A percentile compares a stretch with the other conserved stretches of the same genome.
Conservation (phyloP, 441 rosid genomes). For the Eugenia klotzschiana region DNA sequence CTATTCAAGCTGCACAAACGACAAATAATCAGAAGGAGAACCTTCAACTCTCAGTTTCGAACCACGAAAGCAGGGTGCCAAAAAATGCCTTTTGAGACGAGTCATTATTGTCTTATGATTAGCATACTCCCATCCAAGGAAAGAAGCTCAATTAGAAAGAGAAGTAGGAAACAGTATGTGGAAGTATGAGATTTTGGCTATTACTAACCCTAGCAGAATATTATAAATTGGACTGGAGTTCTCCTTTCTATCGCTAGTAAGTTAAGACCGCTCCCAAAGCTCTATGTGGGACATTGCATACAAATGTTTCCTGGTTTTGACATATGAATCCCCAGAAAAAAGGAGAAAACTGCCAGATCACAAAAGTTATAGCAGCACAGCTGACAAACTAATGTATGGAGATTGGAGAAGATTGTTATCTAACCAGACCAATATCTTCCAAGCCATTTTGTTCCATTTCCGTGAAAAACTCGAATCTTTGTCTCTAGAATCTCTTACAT, state of each 20-base stretch:
- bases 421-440: background rate
- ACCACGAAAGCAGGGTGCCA: background rate
- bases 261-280: background rate
- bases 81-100: background rate
- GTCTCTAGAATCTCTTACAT: background rate
- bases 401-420: background rate
- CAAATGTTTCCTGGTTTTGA: background rate
- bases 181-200: background rate
- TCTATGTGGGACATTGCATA: background rate
- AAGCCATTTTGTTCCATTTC: background rate
- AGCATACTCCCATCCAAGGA: background rate
- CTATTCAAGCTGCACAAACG: background rate
- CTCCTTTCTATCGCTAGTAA: background rate
- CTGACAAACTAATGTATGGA: background rate
- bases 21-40: background rate
- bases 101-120: background rate
- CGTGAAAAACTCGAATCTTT: background rate
- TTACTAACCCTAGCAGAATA: background rate
- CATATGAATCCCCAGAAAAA: background rate
- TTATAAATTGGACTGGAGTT: background rate
- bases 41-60: background rate
- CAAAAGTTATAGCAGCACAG: background rate
- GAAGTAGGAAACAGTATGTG: background rate
- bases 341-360: background rate
- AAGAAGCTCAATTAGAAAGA: background rate